Conservation (phyloP, 1,139 yeast species). For the Spathaspora sp. region DNA sequence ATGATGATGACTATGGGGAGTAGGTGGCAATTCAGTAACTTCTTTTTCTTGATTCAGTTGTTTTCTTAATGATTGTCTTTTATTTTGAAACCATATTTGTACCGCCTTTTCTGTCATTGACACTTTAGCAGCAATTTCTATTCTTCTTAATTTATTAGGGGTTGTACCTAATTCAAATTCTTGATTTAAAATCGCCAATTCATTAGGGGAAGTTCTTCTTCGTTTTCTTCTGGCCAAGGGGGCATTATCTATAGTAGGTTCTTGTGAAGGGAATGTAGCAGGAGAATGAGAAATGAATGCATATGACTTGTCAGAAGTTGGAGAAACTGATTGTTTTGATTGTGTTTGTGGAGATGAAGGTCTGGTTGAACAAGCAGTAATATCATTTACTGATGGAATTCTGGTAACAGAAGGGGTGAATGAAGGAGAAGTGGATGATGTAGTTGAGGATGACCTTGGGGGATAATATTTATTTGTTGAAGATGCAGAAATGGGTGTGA, state of each 20-base stretch:
- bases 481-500: slow-evolving; percentile 10
- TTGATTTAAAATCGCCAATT: slow-evolving; percentile 71
- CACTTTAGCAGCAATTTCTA: slow-evolving; percentile 73
- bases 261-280: slow-evolving; percentile 77
- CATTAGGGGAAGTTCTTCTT: slow-evolving; percentile 90
- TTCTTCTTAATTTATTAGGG: slow-evolving; percentile 75
- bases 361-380: slow-evolving; percentile 5
- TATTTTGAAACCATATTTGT: slow-evolving; percentile 97
- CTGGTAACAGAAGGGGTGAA: slow-evolving; percentile 2
- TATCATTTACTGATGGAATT: background rate
- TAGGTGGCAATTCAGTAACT: slow-evolving; percentile 43
- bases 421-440: slow-evolving; percentile 8
- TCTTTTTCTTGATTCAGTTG: slow-evolving; percentile 42
- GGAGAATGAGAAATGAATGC: slow-evolving; percentile 94
- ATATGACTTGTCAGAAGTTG: slow-evolving; percentile 45
- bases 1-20: slow-evolving; percentile 13
- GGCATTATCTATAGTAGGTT: slow-evolving; percentile 85
- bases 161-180: slow-evolving; percentile 78
- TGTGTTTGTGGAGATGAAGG: slow-evolving; percentile 27
- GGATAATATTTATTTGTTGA: slow-evolving; percentile 6
- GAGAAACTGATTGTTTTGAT: slow-evolving; percentile 11
- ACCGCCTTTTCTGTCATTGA: slow-evolving; percentile 96
- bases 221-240: slow-evolving; percentile 90
- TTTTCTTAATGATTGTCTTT: slow-evolving; percentile 79
- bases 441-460: background rate